These are phyloP conservation scores for Colletotrichum godetiae DNA, from an alignment of 2,329 filamentous ascomycete species.

Conservation along the genomic window DNA sequence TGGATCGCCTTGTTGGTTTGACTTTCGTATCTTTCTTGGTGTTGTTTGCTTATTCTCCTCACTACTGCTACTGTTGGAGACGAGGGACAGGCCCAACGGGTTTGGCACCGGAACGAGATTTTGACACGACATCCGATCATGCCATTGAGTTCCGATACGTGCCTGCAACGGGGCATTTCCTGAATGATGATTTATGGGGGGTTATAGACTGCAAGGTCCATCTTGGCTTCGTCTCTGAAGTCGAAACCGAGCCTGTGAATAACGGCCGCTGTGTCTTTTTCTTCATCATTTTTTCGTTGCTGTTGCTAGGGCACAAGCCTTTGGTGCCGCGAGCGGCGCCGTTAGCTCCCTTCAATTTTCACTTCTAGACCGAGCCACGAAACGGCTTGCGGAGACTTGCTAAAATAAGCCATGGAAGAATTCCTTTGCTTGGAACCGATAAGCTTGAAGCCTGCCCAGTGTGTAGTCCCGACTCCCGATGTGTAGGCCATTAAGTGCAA, in stretches of 20 bases:
- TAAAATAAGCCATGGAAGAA: slow-evolving; percentile 14
- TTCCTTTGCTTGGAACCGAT: background rate
- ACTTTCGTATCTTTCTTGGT: background rate
- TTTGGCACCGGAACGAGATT: background rate
- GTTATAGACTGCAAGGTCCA: background rate
- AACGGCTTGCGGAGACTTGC: slow-evolving; percentile 1
- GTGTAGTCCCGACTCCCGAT: background rate
- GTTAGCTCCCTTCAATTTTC: slow-evolving; percentile 13
- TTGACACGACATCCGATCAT: background rate
- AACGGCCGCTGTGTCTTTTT: background rate
- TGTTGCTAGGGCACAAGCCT: background rate
- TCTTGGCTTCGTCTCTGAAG: background rate
- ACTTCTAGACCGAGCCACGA: slow-evolving; percentile 2
- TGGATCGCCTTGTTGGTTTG: background rate
- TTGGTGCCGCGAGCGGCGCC: background rate
- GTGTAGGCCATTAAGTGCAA: too few relatives aligned
- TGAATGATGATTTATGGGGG: background rate
- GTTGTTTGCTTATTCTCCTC: background rate
- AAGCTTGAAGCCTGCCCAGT: background rate
- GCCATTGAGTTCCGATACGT: background rate
- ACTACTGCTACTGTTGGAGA: background rate
- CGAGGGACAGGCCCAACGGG: background rate
- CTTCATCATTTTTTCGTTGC: background rate
- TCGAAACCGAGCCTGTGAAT: background rate
- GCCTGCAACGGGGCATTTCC: background rate